A percentile compares a stretch with the other conserved stretches of the same genome.
Conservation (phyloP, 352 stramenopile genomes). For the Phytophthora cactorum region DNA sequence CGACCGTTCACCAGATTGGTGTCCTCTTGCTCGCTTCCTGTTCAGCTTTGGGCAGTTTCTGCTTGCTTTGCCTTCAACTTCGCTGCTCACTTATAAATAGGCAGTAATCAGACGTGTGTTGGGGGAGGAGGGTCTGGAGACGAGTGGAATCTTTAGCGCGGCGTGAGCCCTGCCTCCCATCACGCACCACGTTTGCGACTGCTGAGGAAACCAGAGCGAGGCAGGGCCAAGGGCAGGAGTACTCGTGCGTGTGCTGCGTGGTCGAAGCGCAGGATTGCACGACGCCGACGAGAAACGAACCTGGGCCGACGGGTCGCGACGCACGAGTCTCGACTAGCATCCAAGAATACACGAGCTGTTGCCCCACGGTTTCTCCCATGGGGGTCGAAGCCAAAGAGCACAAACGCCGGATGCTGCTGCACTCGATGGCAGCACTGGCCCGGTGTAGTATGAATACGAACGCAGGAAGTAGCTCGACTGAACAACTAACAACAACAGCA, state of each 20-base stretch:
- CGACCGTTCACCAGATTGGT: conserved; percentile 1
- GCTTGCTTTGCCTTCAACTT: conserved; percentile 7
- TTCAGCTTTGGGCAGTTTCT: conserved; percentile 17
- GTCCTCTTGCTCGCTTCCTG: no score
- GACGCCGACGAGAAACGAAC: conserved; percentile 29
- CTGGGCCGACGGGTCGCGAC: conserved; percentile 25
- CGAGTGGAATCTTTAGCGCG: conserved; percentile 30
- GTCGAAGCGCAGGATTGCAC: conserved; percentile 4
- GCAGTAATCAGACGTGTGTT: conserved; percentile 37
- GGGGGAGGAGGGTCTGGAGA: conserved; percentile 28
- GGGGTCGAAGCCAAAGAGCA: conserved; percentile 45
- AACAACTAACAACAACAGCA: conserved; percentile 7
- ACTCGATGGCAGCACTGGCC: conserved; percentile 45
- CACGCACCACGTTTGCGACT: conserved; percentile 20
- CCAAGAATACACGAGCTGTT: conserved; percentile 25
- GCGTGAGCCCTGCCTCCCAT: conserved; percentile 29
- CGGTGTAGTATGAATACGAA: conserved; percentile 28
- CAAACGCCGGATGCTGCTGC: conserved; percentile 41
- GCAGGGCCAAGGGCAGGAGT: conserved; percentile 2
- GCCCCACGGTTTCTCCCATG: conserved; percentile 30
- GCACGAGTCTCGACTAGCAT: conserved; percentile 15
- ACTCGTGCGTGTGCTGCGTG: neutral
- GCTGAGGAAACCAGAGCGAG: conserved; percentile 15
- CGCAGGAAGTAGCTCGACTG: conserved; percentile 4
- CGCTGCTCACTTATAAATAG: conserved; percentile 40